These are phyloP conservation scores for Neofusicoccum parvum DNA, from an alignment of 2,329 filamentous ascomycete species.

Conservation along the genomic window DNA sequence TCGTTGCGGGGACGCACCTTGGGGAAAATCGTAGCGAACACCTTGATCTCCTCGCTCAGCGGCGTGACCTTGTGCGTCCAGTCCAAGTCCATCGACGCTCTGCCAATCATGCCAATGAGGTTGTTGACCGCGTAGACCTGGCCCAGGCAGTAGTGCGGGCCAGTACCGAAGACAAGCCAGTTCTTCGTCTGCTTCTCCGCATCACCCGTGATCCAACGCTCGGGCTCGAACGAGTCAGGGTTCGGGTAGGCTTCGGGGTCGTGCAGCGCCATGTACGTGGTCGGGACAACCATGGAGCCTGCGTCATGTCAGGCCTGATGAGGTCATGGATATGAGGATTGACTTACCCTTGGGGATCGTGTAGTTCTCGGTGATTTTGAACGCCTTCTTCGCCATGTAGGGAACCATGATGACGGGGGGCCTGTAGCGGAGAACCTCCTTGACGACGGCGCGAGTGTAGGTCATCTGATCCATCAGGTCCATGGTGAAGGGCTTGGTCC, in stretches of 20 bases:
- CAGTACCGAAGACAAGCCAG: slow-evolving; percentile 93
- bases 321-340: not conserved
- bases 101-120: slow-evolving; percentile 85
- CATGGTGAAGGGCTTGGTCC: slow-evolving; percentile 70
- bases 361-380: slow-evolving; percentile 84
- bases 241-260: slow-evolving; percentile 91
- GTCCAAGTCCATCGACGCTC: slow-evolving; percentile 82
- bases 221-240: slow-evolving; percentile 85
- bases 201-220: slow-evolving; percentile 86
- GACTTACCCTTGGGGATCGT: slow-evolving; percentile 81
- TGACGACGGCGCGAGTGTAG: slow-evolving; percentile 90
- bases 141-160: slow-evolving; percentile 94
- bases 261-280: slow-evolving; percentile 85
- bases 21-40: slow-evolving; percentile 98
- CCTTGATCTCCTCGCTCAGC: slow-evolving; percentile 89
- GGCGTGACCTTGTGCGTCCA: slow-evolving; percentile 89
- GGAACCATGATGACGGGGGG: slow-evolving; percentile 97
- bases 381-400: slow-evolving; percentile 91
- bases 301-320: slow-evolving; percentile 28
- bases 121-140: slow-evolving; percentile 91
- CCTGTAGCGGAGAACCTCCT: slow-evolving; percentile 70
- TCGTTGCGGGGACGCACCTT: slow-evolving; percentile 55
- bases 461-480: slow-evolving; percentile 85
- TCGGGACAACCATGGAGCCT: slow-evolving; percentile 91
- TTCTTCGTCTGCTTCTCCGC: slow-evolving; percentile 94